Conservation (phyloP, 1,139 yeast species). For the Keqinozyma sinolaborantium region DNA sequence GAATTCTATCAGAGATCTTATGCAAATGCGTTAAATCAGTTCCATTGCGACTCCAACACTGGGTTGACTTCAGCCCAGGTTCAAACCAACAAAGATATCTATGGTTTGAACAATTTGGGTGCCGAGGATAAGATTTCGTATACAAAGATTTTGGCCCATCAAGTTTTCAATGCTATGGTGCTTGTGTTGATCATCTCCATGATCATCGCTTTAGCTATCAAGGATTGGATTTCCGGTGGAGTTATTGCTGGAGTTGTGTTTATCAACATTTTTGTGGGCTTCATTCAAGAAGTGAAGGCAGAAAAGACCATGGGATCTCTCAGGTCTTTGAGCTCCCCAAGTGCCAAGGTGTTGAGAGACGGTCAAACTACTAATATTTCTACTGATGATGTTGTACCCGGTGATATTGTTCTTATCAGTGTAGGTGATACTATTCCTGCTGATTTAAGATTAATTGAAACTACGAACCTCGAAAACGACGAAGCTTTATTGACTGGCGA, state of each 20-base stretch:
- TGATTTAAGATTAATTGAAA: slow-evolving; percentile 38
- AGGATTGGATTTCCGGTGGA: slow-evolving; percentile 27
- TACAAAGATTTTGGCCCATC: slow-evolving; percentile 35
- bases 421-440: slow-evolving; percentile 53
- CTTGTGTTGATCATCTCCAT: slow-evolving; percentile 32
- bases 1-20: slow-evolving; percentile 3
- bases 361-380: slow-evolving; percentile 33
- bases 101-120: slow-evolving; percentile 27
- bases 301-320: slow-evolving; percentile 39
- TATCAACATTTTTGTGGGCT: slow-evolving; percentile 29
- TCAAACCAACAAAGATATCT: slow-evolving; percentile 8
- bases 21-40: slow-evolving; percentile 12
- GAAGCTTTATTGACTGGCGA: slow-evolving; percentile 55
- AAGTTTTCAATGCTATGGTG: slow-evolving; percentile 37
- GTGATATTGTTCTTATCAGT: slow-evolving; percentile 41
- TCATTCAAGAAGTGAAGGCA: slow-evolving; percentile 32
- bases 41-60: slow-evolving; percentile 29
- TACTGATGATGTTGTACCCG: slow-evolving; percentile 46
- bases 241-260: slow-evolving; percentile 28
- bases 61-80: slow-evolving; percentile 45
- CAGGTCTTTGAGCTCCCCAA: slow-evolving; percentile 26
- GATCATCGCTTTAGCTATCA: slow-evolving; percentile 32
- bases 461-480: slow-evolving; percentile 44
- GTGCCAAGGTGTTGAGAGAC: slow-evolving; percentile 38
- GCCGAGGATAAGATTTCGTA: slow-evolving; percentile 23